phyloP scores from a whole-genome alignment of 2,329 filamentous ascomycete species.

The Bipolaris victoriae region DNA sequence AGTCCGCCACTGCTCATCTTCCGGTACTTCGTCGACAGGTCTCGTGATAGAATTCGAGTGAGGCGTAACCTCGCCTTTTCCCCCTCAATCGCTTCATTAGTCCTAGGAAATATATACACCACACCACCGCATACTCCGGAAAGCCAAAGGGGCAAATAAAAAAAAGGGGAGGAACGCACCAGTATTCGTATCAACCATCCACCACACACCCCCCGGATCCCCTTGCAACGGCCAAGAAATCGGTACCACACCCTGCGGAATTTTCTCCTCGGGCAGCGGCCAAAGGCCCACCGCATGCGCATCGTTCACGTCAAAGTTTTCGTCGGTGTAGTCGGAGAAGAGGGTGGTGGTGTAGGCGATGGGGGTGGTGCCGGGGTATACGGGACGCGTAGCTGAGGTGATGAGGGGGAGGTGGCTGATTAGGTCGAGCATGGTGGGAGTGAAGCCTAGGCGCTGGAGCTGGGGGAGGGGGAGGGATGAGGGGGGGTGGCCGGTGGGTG shows the following conservation, averaged over 20 bases:
- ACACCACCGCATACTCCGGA: no score
- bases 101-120: no score
- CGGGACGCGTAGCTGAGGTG: neutral
- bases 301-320: neutral
- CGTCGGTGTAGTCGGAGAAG: neutral
- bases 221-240: neutral
- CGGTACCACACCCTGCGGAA: neutral
- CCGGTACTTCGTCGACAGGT: neutral
- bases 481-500: neutral
- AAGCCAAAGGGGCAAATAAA: no score
- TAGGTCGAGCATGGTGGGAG: neutral
- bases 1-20: conserved; percentile 3
- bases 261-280: neutral
- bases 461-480: neutral
- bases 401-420: neutral
- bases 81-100: no score
- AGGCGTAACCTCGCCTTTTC: neutral
- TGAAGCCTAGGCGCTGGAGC: neutral
- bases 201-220: neutral
- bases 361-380: neutral
- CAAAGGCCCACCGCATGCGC: neutral
- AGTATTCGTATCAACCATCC: conserved; percentile 6
- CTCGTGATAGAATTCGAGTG: neutral
- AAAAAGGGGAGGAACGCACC: neutral
- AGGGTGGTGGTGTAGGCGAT: neutral